Percentiles rank a stretch among this genome's conserved stretches.
phyloP scores from a whole-genome alignment of 1,139 yeast genomes.

The Geotrichum reessii region DNA sequence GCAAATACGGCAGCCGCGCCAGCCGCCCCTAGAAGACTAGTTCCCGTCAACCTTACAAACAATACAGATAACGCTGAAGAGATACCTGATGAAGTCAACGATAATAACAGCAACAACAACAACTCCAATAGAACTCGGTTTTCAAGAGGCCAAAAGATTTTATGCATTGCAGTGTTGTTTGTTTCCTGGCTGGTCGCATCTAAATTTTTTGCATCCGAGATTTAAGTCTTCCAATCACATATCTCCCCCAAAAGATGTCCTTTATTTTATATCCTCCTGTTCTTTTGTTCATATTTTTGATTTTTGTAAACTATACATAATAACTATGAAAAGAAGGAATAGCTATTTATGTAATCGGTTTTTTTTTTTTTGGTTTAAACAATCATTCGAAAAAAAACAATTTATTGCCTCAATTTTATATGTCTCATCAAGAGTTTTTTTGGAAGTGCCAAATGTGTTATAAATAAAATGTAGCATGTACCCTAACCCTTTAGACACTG shows the following conservation, averaged over 20 bases:
- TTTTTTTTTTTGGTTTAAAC: too few relatives aligned
- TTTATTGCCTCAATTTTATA: background rate
- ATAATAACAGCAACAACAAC: background rate
- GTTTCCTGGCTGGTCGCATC: constrained; percentile 18
- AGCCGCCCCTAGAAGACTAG: background rate
- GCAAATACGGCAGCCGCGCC: background rate
- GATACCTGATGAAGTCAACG: background rate
- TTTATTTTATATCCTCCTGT: background rate
- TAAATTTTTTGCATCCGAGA: constrained; percentile 6
- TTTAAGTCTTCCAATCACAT: background rate
- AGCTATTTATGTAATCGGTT: too few relatives aligned
- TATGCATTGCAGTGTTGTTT: constrained; percentile 12
- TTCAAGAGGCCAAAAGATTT: constrained; percentile 10
- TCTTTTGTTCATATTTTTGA: background rate
- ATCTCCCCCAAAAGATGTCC: background rate
- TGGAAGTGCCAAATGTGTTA: background rate
- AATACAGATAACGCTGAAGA: background rate
- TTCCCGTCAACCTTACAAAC: constrained; percentile 4
- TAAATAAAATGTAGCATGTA: background rate
- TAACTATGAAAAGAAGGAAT: too few relatives aligned
- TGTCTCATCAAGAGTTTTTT: background rate
- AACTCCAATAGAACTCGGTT: background rate
- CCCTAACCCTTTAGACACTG: background rate
- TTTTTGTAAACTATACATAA: too few relatives aligned
- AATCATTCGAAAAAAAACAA: too few relatives aligned